Percentiles rank a stretch among this genome's conserved stretches.
These are phyloP conservation scores for Ceratobasidium papillatum DNA, from an alignment of 1,284 basidiomycete genomes.

Conservation along the genomic window DNA sequence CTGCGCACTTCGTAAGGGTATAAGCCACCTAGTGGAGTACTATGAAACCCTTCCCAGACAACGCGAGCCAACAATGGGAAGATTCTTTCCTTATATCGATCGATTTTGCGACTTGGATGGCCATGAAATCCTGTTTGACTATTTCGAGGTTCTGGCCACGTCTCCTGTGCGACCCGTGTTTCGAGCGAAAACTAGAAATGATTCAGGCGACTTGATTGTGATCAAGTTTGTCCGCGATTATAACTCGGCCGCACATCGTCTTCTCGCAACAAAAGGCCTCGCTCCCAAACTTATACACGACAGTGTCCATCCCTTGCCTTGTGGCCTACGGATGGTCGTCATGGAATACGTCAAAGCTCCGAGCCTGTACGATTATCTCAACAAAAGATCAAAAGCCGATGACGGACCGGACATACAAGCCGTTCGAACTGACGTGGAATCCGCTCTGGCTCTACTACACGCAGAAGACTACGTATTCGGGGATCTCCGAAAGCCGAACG, in stretches of 20 bases:
- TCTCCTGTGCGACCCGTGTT: background rate
- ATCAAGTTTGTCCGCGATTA: conserved; percentile 47
- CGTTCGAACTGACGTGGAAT: background rate
- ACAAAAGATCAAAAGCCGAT: background rate
- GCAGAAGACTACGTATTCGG: conserved; percentile 22
- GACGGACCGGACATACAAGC: background rate
- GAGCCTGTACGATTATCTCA: background rate
- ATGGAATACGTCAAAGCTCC: conserved; percentile 29
- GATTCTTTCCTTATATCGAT: conserved; percentile 13
- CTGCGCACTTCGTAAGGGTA: conserved; percentile 4
- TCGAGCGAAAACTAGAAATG: background rate
- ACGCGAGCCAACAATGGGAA: background rate
- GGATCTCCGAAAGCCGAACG: conserved; percentile 37
- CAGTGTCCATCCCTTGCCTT: background rate
- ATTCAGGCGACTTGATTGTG: conserved; percentile 38
- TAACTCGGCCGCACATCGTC: conserved; percentile 44
- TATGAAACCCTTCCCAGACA: conserved; percentile 35
- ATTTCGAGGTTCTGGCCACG: background rate
- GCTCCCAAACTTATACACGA: conserved; percentile 45
- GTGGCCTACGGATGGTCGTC: conserved; percentile 3
- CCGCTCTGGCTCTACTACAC: conserved; percentile 18
- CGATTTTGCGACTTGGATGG: background rate
- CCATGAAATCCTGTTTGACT: background rate
- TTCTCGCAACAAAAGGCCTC: conserved; percentile 42
- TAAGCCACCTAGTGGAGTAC: conserved; percentile 1